phyloP scores from a whole-genome alignment of 768 basidiomycete species.

The Boletus reticulatus region DNA sequence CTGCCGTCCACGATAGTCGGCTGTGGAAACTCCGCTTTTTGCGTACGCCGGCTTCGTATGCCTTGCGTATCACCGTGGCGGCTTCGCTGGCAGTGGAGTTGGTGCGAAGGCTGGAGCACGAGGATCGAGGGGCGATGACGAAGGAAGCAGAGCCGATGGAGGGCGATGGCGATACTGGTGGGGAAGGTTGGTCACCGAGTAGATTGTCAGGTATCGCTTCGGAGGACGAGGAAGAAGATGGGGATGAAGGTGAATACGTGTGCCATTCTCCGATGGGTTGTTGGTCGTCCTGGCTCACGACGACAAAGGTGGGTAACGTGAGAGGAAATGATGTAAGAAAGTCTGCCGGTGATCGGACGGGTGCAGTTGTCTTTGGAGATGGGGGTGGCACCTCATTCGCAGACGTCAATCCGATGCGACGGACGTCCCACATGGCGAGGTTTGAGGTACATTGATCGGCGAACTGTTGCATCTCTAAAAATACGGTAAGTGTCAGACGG shows the following conservation, averaged over 20 bases:
- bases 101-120: slow-evolving; percentile 30
- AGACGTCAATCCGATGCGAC: slow-evolving; percentile 39
- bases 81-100: slow-evolving; percentile 19
- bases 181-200: slow-evolving; percentile 21
- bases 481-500: slow-evolving; percentile 9
- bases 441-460: slow-evolving; percentile 68
- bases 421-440: slow-evolving; percentile 64
- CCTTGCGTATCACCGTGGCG: slow-evolving; percentile 29
- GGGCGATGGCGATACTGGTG: slow-evolving; percentile 28
- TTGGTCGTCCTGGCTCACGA: slow-evolving; percentile 30
- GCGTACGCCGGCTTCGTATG: slow-evolving; percentile 31
- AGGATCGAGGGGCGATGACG: slow-evolving; percentile 24
- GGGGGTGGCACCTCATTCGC: slow-evolving; percentile 6
- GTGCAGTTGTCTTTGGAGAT: slow-evolving; percentile 15
- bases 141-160: slow-evolving; percentile 29
- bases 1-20: slow-evolving; percentile 29
- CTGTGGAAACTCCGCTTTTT: slow-evolving; percentile 33
- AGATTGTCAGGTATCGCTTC: slow-evolving; percentile 25
- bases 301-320: slow-evolving; percentile 47
- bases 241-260: slow-evolving; percentile 28
- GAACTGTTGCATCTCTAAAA: slow-evolving; percentile 64
- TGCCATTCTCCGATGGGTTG: slow-evolving; percentile 24
- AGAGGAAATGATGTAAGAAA: slow-evolving; percentile 57
- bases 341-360: slow-evolving; percentile 37
- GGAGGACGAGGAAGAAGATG: slow-evolving; percentile 30